Percentiles rank a stretch among this genome's conserved stretches.
phyloP scores from a whole-genome alignment of 495 filamentous ascomycete genomes.

The Neurospora tetraspora region DNA sequence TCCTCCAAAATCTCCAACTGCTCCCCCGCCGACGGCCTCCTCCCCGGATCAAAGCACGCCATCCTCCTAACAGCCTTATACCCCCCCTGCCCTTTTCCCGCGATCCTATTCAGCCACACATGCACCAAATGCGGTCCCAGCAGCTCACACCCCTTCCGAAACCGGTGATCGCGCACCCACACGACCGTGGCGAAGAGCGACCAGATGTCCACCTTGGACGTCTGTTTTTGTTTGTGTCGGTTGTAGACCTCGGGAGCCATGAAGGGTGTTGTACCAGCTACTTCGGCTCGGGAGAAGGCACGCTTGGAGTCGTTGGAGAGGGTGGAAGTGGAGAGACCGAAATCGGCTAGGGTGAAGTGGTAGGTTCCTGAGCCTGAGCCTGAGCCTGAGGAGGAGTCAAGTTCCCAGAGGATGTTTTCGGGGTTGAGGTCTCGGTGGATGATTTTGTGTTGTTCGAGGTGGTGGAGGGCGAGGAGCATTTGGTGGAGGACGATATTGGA shows the following conservation, averaged over 20 bases:
- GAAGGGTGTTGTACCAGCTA: conserved; percentile 19
- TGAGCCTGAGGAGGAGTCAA: no score
- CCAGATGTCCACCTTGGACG: conserved; percentile 31
- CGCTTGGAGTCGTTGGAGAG: neutral
- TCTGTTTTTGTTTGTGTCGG: conserved; percentile 13
- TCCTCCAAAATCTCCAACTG: conserved; percentile 13
- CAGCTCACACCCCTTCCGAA: conserved; percentile 9
- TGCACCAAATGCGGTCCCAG: conserved; percentile 12
- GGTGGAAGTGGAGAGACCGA: conserved; percentile 21
- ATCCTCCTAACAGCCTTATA: conserved; percentile 13
- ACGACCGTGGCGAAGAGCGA: conserved; percentile 33
- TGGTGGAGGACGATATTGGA: conserved; percentile 19
- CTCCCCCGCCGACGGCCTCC: conserved; percentile 12
- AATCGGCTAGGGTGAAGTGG: conserved; percentile 26
- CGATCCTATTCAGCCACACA: conserved; percentile 6
- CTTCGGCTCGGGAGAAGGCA: neutral
- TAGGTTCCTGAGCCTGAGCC: conserved; percentile 9
- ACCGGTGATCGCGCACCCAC: conserved; percentile 19
- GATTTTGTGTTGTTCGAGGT: conserved; percentile 40
- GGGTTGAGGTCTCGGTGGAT: conserved; percentile 75
- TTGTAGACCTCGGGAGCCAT: conserved; percentile 25
- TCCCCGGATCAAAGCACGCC: conserved; percentile 13
- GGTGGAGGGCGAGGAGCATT: conserved; percentile 25
- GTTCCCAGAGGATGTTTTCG: conserved; percentile 55
- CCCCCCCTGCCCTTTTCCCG: neutral